Base-by-base conservation (phyloP, 352 stramenopile genomes). In the Phytophthora tubulina region DNA sequence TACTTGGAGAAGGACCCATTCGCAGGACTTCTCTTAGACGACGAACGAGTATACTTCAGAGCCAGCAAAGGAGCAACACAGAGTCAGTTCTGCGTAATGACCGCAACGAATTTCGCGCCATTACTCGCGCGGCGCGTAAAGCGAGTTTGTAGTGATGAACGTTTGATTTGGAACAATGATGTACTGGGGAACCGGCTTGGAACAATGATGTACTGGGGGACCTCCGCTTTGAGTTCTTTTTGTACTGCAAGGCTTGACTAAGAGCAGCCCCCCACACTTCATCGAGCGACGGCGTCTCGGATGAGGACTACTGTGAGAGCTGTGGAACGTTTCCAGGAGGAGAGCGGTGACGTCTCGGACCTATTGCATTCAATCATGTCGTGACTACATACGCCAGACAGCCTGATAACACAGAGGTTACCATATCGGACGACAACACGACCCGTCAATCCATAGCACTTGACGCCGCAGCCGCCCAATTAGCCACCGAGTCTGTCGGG, bases 1-100 rank as follows among this genome's bases (percentile, higher is more conserved):
- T 30, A 30, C 21, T 49, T 3, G 14, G 1, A 4, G 6, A 49
- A 27, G 14, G n/a, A 49, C 14, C 1, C n/a, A 21, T 30, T 49
- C 21, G 21, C 42, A 6, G 14, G n/a, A 6, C 8, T 49, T 27
- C 42, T 49, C 5, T 3, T 49, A 10, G 42, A 30, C 42, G 42
- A 49, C n/a, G 42, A 49, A 14, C 42, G 42, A 6, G 21, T 49
- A 6, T 14, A 49, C 42, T 49, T 49, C 42, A 49, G 14, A 14
- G 42, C 42, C 15, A 49, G 42, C 42, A 49, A 49, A 21, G 42
- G 42, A 8, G 42, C 42, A 3, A 49, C 42, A 2, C 42, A 49
- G 6, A 49, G 42, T 49, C 42, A 49, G 42, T 49, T 49, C 21
- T 49, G 42, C 14, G 42, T 49, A 49, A 49, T 49, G 42, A 49